Evolutionary conservation across 1,139 yeast species (phyloP), one percentile per base, ranked within the genome.

Genomic region (Candida frijolesensis): DNA sequence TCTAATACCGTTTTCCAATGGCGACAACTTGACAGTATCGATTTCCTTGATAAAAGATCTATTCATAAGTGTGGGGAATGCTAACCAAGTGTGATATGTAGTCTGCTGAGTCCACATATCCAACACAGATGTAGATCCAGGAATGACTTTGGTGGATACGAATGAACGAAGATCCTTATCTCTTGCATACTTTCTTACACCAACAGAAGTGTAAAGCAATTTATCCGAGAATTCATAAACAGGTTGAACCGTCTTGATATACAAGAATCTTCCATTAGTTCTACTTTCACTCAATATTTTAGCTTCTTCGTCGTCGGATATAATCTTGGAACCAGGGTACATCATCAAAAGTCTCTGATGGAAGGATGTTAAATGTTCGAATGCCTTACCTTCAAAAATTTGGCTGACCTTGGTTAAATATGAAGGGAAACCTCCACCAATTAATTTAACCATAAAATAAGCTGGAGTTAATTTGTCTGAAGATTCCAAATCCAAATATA

Each of bases 31-130:
- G 44, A 80, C 75, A n/a, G 77, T 75, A n/a, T 65, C 70, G 8
- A 79, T 72, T 7, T 61, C 56, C 58, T 79, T 80, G 59, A 90
- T 83, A 61, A 88, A 96, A 59, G 91, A 83, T 66, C 96, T 79
- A 65, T 89, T 88, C 86, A 89, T 87, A 67, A 90, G 79, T 0
- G 96, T 87, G 32, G 97, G 97, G 84, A 90, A 90, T 8, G 90
- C 79, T 54, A 87, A 80, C 52, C 68, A 75, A 0, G 96, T 87
- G 58, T 85, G 90, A 67, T 83, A 90, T 0, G 89, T 85, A 7
- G 89, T 82, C 69, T 89, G 96, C 63, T 89, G 96, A 27, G 94
- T 90, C 96, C 96, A 89, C 60, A 90, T 71, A 63, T 89, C 91
- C 55, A 82, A 78, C 6, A 88, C 87, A 9, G 89, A 80, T 0